phyloP scores from a whole-genome alignment of 768 basidiomycete genomes.

The Tulasnella sp. region DNA sequence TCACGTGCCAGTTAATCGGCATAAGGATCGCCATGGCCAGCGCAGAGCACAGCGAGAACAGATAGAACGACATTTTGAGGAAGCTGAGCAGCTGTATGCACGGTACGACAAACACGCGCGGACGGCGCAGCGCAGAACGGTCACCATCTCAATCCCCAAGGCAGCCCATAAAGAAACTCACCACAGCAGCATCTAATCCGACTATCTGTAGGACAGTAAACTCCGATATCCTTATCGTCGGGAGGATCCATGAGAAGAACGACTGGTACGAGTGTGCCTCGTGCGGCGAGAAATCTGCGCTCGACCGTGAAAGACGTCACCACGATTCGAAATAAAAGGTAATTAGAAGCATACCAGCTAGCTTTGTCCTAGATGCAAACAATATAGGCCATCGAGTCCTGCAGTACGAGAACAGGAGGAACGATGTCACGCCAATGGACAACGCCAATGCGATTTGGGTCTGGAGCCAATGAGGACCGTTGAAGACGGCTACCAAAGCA shows the following conservation, averaged over 20 bases:
- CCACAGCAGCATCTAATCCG: constrained; percentile 91
- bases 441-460: constrained; percentile 76
- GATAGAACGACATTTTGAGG: constrained; percentile 86
- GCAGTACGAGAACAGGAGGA: constrained; percentile 80
- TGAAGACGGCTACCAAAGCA: constrained; percentile 49
- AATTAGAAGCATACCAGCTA: constrained; percentile 55
- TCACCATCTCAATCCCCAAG: background rate
- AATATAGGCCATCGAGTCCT: constrained; percentile 78
- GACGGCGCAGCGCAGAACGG: background rate
- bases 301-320: background rate
- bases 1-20: constrained; percentile 88
- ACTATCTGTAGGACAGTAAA: constrained; percentile 92
- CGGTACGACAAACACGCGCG: background rate
- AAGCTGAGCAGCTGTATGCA: constrained; percentile 69
- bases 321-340: background rate
- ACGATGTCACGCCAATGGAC: constrained; percentile 63
- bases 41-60: constrained; percentile 77
- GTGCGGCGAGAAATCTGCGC: constrained; percentile 77
- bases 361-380: constrained; percentile 86
- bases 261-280: constrained; percentile 78
- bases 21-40: constrained; percentile 78
- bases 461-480: constrained; percentile 86
- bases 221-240: constrained; percentile 81
- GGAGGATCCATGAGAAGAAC: constrained; percentile 94
- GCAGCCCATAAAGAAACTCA: constrained; percentile 33